Percentiles rank a stretch among this genome's conserved stretches.
Conservation (phyloP, 371 early-diverging fungal species). For the Gilbertella persicaria region DNA sequence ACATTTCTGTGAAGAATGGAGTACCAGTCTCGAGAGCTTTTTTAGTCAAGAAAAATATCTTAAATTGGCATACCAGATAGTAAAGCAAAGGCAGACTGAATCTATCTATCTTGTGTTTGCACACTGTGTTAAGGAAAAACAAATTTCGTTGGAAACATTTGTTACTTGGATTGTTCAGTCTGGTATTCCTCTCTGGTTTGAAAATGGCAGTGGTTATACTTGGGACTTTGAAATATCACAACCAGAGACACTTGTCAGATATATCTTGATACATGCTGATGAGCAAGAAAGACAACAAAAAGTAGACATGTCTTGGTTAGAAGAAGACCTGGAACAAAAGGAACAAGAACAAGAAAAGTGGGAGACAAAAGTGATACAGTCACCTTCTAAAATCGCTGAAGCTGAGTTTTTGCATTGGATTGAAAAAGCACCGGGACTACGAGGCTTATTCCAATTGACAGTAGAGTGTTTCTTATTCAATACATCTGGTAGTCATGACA, state of each 20-base stretch:
- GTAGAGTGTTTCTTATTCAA: conserved; percentile 17
- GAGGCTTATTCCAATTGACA: conserved; percentile 19
- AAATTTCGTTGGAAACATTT: conserved; percentile 25
- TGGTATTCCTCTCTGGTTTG: conserved; percentile 39
- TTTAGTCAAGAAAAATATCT: background rate
- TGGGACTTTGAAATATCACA: background rate
- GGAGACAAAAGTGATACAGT: conserved; percentile 13
- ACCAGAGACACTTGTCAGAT: conserved; percentile 11
- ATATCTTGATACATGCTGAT: conserved; percentile 20
- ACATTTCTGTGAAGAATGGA: background rate
- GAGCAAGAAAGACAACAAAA: conserved; percentile 14
- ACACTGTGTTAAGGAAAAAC: conserved; percentile 1
- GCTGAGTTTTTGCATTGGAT: conserved; percentile 34
- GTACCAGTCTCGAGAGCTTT: background rate
- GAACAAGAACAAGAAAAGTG: conserved; percentile 10
- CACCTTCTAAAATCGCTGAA: conserved; percentile 14
- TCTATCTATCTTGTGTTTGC: conserved; percentile 18
- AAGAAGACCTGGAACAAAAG: background rate
- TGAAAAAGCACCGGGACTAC: conserved; percentile 18
- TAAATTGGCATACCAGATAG: background rate
- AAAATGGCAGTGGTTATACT: conserved; percentile 12
- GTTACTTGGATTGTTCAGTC: conserved; percentile 20
- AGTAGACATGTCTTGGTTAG: conserved; percentile 24
- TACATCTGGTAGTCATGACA: background rate
- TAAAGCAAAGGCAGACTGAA: background rate